Conservation (phyloP, 2,329 filamentous ascomycete genomes). For the Daldinia sp. region DNA sequence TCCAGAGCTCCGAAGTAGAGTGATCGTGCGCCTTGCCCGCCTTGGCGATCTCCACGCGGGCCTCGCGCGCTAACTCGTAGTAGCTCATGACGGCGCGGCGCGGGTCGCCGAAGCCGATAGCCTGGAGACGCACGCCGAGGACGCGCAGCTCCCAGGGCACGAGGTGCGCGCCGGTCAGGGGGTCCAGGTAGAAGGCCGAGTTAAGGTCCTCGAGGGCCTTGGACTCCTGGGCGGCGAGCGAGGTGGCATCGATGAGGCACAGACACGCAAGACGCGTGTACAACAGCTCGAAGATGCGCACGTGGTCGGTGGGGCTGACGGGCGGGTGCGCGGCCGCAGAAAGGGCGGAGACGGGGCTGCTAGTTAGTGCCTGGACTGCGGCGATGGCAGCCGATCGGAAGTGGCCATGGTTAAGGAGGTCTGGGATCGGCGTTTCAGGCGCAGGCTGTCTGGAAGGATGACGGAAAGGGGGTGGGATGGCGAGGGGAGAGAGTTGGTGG, state of each 20-base stretch:
- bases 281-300: slow-evolving; percentile 79
- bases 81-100: slow-evolving; percentile 88
- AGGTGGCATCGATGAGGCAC: slow-evolving; percentile 78
- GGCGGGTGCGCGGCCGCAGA: slow-evolving; percentile 52
- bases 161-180: slow-evolving; percentile 69
- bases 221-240: slow-evolving; percentile 76
- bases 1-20: slow-evolving; percentile 75
- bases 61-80: slow-evolving; percentile 87
- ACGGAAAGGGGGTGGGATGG: slow-evolving; percentile 74
- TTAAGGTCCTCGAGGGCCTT: slow-evolving; percentile 73
- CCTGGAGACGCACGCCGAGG: slow-evolving; percentile 84
- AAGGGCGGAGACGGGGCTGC: slow-evolving; percentile 54
- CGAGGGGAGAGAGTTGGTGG: slow-evolving; percentile 78
- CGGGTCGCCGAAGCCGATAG: slow-evolving; percentile 86
- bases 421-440: slow-evolving; percentile 72
- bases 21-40: slow-evolving; percentile 61
- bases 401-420: slow-evolving; percentile 77
- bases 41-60: slow-evolving; percentile 69
- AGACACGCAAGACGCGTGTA: slow-evolving; percentile 87
- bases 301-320: slow-evolving; percentile 67
- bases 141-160: slow-evolving; percentile 91
- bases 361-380: slow-evolving; percentile 71
- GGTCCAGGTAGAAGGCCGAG: slow-evolving; percentile 67
- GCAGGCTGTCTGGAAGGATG: slow-evolving; percentile 73
- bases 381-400: slow-evolving; percentile 83